Evolutionary conservation across 1,139 yeast genomes (phyloP).

Genomic region (Saccharomycopsis hybrid): DNA sequence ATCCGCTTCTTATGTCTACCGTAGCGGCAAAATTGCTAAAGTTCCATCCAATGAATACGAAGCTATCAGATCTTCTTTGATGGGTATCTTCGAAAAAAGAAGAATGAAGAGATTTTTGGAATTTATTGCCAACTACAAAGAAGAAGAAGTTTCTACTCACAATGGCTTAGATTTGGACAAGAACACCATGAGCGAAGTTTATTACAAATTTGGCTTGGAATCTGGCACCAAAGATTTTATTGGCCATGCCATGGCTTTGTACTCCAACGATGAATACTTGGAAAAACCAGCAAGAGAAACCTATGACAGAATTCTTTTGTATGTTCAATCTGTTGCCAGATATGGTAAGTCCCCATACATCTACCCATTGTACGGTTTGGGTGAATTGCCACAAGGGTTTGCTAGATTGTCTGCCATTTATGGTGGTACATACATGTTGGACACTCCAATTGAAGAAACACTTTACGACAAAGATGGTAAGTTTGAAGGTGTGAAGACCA

Average conservation of each 20-base stretch:
- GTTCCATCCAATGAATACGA: slow-evolving; percentile 91
- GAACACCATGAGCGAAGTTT: slow-evolving; percentile 89
- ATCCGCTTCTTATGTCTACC: slow-evolving; percentile 89
- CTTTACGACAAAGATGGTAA: slow-evolving; percentile 65
- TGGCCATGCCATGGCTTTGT: slow-evolving; percentile 98
- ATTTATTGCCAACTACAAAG: slow-evolving; percentile 77
- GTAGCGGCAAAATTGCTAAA: slow-evolving; percentile 86
- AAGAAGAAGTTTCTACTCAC: slow-evolving; percentile 73
- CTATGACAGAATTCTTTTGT: slow-evolving; percentile 76
- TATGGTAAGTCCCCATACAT: slow-evolving; percentile 96
- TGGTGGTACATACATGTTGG: slow-evolving; percentile 98
- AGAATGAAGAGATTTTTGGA: slow-evolving; percentile 90
- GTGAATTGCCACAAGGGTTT: slow-evolving; percentile 97
- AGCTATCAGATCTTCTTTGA: slow-evolving; percentile 84
- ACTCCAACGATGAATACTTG: slow-evolving; percentile 89
- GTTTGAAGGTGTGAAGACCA: slow-evolving; percentile 81
- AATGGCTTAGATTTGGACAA: slow-evolving; percentile 80
- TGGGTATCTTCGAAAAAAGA: slow-evolving; percentile 96
- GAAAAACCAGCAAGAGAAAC: slow-evolving; percentile 90
- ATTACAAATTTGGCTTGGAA: slow-evolving; percentile 84
- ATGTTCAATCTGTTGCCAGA: slow-evolving; percentile 85
- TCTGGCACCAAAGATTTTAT: slow-evolving; percentile 92
- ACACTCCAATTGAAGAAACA: slow-evolving; percentile 89
- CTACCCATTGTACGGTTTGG: slow-evolving; percentile 93
- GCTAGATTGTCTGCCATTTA: slow-evolving; percentile 95